A percentile compares a stretch with the other conserved stretches of the same genome.
Evolutionary conservation across 169 alveolate species (phyloP).

Genomic region (Eimeria praecox): DNA sequence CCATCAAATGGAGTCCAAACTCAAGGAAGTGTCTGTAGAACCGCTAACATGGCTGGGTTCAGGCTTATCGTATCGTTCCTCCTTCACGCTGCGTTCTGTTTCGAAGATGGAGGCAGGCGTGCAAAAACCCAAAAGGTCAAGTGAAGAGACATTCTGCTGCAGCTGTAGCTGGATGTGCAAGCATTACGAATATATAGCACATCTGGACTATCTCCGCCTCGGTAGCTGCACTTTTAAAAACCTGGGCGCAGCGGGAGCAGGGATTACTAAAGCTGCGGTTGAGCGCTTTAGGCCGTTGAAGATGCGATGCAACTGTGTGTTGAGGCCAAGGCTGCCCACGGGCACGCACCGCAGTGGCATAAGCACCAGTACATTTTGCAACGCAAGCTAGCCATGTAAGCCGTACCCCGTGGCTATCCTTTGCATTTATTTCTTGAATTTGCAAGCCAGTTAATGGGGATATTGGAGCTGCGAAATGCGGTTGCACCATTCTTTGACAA

Average conservation of each 20-base stretch:
- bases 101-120: constrained; percentile 75
- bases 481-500: not conserved
- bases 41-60: not conserved
- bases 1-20: constrained; percentile 3
- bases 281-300: constrained; percentile 56
- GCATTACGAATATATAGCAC: not conserved
- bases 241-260: not conserved
- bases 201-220: not conserved
- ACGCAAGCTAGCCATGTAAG: constrained; percentile 75
- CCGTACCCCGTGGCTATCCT: not conserved
- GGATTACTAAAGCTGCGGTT: not conserved
- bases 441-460: not conserved
- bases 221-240: not conserved
- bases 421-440: not conserved
- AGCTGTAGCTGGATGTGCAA: not conserved
- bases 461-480: not conserved
- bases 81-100: constrained; percentile 62
- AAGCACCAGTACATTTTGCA: constrained; percentile 36
- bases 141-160: constrained; percentile 9
- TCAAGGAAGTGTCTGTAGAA: not conserved
- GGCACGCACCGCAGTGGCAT: constrained; percentile 57
- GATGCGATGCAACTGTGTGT: constrained; percentile 64
- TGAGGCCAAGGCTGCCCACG: constrained; percentile 51
- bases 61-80: constrained; percentile 35
- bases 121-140: constrained; percentile 64